Conservation (phyloP, 176 grass and related monocot genomes). For the Olyra latifolia region DNA sequence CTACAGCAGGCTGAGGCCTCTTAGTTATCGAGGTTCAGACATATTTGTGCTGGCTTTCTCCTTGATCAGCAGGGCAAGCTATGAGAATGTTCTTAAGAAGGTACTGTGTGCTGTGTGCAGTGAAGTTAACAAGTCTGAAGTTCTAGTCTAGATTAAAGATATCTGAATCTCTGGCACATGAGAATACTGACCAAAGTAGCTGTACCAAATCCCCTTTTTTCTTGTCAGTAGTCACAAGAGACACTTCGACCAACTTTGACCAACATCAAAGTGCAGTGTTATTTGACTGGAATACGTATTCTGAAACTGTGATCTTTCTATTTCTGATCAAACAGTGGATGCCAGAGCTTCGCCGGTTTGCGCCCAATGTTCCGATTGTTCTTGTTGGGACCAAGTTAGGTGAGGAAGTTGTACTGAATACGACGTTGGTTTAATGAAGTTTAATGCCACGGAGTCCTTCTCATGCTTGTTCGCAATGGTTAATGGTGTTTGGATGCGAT, state of each 20-base stretch:
- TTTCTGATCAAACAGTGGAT: constrained; percentile 66
- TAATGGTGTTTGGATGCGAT: constrained; percentile 9
- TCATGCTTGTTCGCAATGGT: not conserved
- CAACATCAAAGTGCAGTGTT: not conserved
- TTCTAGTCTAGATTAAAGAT: not conserved
- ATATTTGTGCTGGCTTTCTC: constrained; percentile 91
- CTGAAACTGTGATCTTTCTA: constrained; percentile 27
- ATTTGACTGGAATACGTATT: not conserved
- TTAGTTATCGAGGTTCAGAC: constrained; percentile 85
- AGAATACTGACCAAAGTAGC: not conserved
- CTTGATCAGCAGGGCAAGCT: constrained; percentile 87
- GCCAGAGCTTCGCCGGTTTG: constrained; percentile 89
- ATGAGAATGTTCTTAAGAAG: constrained; percentile 96
- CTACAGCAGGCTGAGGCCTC: constrained; percentile 86
- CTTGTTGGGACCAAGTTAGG: constrained; percentile 94
- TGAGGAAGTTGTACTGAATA: constrained; percentile 3
- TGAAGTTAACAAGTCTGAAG: not conserved
- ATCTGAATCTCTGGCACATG: constrained; percentile 1
- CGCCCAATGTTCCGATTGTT: constrained; percentile 72
- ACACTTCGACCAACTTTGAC: not conserved
- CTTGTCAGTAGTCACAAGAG: not conserved
- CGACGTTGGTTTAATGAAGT: not conserved
- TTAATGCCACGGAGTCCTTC: not conserved
- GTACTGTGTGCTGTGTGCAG: constrained; percentile 34
- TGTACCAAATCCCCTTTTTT: not conserved